Evolutionary conservation across 768 basidiomycete species (phyloP).

Genomic region (Glaciozyma martinii): DNA sequence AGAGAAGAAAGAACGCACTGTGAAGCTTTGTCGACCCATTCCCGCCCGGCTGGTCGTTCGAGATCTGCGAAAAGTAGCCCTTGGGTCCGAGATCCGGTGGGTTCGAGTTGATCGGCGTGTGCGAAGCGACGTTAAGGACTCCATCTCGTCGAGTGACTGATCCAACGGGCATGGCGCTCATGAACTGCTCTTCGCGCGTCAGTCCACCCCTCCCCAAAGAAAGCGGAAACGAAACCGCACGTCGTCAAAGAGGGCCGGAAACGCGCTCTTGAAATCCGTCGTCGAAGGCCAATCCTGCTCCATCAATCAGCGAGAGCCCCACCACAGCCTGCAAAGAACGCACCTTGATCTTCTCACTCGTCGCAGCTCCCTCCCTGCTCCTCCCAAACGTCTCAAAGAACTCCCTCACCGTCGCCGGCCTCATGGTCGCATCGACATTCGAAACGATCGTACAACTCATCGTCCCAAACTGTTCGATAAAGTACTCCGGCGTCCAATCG

Average conservation of each 20-base stretch:
- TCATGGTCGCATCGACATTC: slow-evolving; percentile 44
- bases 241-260: slow-evolving; percentile 78
- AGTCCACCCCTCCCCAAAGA: not conserved
- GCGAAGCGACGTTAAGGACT: slow-evolving; percentile 74
- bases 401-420: slow-evolving; percentile 56
- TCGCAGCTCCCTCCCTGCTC: slow-evolving; percentile 36
- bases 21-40: slow-evolving; percentile 81
- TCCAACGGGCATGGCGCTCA: slow-evolving; percentile 70
- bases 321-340: slow-evolving; percentile 2
- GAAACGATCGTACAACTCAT: slow-evolving; percentile 54
- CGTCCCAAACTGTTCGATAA: slow-evolving; percentile 57
- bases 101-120: slow-evolving; percentile 71
- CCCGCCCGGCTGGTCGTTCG: slow-evolving; percentile 55
- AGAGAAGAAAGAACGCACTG: slow-evolving; percentile 47
- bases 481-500: slow-evolving; percentile 74
- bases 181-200: slow-evolving; percentile 45
- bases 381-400: slow-evolving; percentile 75
- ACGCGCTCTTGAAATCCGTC: slow-evolving; percentile 69
- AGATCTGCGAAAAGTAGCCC: slow-evolving; percentile 50
- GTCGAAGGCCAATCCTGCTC: slow-evolving; percentile 87
- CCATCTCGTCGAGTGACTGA: slow-evolving; percentile 87
- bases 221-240: slow-evolving; percentile 1
- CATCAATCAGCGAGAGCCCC: not conserved
- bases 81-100: slow-evolving; percentile 67
- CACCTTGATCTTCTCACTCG: slow-evolving; percentile 67